Evolutionary conservation across 2,329 filamentous ascomycete genomes (phyloP).

Genomic region (Bipolaris oryzae): DNA sequence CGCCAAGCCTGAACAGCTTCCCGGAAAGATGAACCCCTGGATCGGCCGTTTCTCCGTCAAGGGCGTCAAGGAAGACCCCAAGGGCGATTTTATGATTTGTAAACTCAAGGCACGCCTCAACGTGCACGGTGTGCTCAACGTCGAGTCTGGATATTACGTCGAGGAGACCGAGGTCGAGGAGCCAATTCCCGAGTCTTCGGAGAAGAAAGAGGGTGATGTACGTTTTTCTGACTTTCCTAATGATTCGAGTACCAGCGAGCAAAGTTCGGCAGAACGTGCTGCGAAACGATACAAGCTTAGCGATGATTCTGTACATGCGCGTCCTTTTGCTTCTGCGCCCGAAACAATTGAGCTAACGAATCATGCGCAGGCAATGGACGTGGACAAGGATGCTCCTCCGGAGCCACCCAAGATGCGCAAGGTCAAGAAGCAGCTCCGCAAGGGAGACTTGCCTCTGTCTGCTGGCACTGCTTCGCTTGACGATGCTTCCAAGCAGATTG

Average conservation of each 20-base stretch:
- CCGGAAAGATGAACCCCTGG: constrained; percentile 90
- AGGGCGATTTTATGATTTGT: constrained; percentile 99
- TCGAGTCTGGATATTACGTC: constrained; percentile 96
- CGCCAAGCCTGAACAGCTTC: constrained; percentile 81
- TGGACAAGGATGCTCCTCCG: constrained; percentile 46
- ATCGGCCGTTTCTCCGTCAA: constrained; percentile 98
- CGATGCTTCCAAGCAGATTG: constrained; percentile 65
- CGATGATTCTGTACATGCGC: constrained; percentile 32
- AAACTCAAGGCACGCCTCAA: constrained; percentile 98
- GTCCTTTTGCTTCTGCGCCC: constrained; percentile 33
- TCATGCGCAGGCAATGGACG: constrained; percentile 47
- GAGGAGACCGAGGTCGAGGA: constrained; percentile 98
- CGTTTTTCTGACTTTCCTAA: constrained; percentile 53
- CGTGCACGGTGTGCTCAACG: constrained; percentile 92
- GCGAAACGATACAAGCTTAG: constrained; percentile 43
- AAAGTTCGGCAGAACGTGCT: constrained; percentile 31
- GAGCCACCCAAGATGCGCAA: constrained; percentile 81
- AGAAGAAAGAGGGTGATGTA: constrained; percentile 72
- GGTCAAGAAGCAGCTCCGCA: constrained; percentile 99
- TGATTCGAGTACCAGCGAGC: constrained; percentile 30
- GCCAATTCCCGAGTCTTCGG: constrained; percentile 75
- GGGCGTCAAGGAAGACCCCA: constrained; percentile 89
- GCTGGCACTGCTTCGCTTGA: constrained; percentile 84
- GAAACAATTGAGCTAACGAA: constrained; percentile 36
- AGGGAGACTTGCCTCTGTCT: constrained; percentile 90